Evolutionary conservation across 768 basidiomycete species (phyloP), one percentile per base, ranked within the genome.

Genomic region (Phallus indusiatus): DNA sequence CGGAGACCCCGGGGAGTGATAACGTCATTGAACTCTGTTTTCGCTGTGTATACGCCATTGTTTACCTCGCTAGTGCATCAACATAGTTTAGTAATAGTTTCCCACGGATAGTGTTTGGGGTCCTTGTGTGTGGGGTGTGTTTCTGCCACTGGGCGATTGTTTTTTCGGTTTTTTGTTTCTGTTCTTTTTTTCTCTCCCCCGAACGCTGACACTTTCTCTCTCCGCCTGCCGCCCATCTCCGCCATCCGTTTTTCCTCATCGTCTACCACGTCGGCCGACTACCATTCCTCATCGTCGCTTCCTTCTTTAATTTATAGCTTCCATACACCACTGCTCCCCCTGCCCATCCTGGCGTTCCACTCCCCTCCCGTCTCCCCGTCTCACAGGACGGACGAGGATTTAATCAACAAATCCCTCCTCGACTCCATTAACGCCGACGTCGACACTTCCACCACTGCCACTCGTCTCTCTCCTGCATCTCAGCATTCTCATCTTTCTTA

Each of bases 381-480:
- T 62, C 65, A 54, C 36, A 56, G 60, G 46, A 64, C 57, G 55
- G 85, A 84, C 81, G 89, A 91, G 81, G 88, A 87, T 73, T 84
- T 84, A 67, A 89, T 91, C 70, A 91, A 90, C 76, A 84, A 85
- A 70, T 90, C 88, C 56, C 79, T 91, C 60, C 74, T 91, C 64
- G 89, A 88, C 71, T 86, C 84, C 47, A 80, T 92, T 68, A 83
- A 91, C 80, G 86, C 84, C 56, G 84, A 88, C 72, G 88, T 85
- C 54, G 88, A 90, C n/a, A n/a, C n/a, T n/a, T n/a, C n/a, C n/a
- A n/a, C n/a, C n/a, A n/a, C n/a, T n/a, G n/a, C n/a, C 80, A 80
- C 86, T 58, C 88, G 70, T 86, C 85, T 51, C 68, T 77, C 58
- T 77, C 72, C 36, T 75, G 78, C 12, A 73, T 67, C 72, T 75